Base-by-base conservation (phyloP, 192 early-diverging fungal species). In the Helicostylum pulchrum region DNA sequence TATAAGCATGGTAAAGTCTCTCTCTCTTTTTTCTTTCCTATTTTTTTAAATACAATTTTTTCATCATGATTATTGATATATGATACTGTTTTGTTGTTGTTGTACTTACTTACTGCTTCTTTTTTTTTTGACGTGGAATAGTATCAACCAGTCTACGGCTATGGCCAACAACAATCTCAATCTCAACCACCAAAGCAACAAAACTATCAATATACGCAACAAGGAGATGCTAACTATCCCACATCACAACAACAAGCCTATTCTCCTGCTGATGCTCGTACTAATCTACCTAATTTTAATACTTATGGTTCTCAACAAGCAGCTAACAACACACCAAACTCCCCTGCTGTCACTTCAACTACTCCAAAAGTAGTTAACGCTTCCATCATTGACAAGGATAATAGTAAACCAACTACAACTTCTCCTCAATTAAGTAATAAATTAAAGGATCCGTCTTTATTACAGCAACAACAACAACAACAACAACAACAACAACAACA, bases 141-240 rank as follows among this genome's bases (percentile, higher is more conserved):
- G 56, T 58, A 58, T 39, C 56, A 58, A 58, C 36, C 56, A 36
- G 19, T 58, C 34, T 58, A 58, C 44, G 42, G 56, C n/a, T 62
- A 62, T 62, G 44, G 32, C 15, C 48, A 62, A 2, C 60, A 62
- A 36, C 60, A 62, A 20, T 31, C 50, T 2, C 59, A 46, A 32
- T 32, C 26, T 11, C 45, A 62, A 10, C 45, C 7, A 42, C 36
- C 32, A 4, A 20, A 58, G 11, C 56, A 58, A 58, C 36, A 58
- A 20, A 39, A 20, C 36, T 32, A 58, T n/a, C 45, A 49, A 34
- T n/a, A 54, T 23, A 15, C 56, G 0, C 61, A 52, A 26, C 49
- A 52, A 8, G 34, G 50, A 42, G 49, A 52, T 52, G 14, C 32
- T 5, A 23, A 19, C 8, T n/a, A 52, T 3, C 20, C 32, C 6